A percentile compares a stretch with the other conserved stretches of the same genome.
Conservation (phyloP, 2,329 filamentous ascomycete species). For the Aureobasidium sp. region DNA sequence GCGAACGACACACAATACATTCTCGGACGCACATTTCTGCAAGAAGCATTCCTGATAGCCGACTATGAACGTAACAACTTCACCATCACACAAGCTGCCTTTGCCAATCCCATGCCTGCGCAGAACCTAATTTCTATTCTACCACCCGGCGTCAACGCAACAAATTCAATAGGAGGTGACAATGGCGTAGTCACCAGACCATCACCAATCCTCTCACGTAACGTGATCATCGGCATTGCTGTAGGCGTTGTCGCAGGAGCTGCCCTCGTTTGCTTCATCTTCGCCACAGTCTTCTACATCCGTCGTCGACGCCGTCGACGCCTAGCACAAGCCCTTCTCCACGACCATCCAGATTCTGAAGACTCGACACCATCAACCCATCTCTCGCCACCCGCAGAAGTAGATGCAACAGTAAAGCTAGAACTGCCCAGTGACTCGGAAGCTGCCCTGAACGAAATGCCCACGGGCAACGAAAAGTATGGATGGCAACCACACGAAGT, state of each 20-base stretch:
- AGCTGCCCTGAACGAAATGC: background rate
- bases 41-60: conserved; percentile 52
- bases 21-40: conserved; percentile 60
- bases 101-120: conserved; percentile 29
- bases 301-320: background rate
- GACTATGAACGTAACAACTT: conserved; percentile 43
- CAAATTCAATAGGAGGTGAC: conserved; percentile 7
- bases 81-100: conserved; percentile 34
- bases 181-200: conserved; percentile 13
- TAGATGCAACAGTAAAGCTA: background rate
- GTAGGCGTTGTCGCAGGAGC: conserved; percentile 24
- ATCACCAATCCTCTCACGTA: conserved; percentile 20
- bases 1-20: conserved; percentile 48
- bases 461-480: background rate
- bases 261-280: conserved; percentile 20
- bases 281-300: conserved; percentile 3
- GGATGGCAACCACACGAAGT: background rate
- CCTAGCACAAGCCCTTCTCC: background rate
- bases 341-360: background rate
- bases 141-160: conserved; percentile 26
- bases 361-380: background rate
- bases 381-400: background rate
- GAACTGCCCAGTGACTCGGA: conserved; percentile 1
- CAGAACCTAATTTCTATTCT: conserved; percentile 26
- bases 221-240: conserved; percentile 28